A percentile compares a stretch with the other conserved stretches of the same genome.
These are phyloP conservation scores for Trematosphaeria pertusa DNA, from an alignment of 2,329 filamentous ascomycete species.

Conservation along the genomic window DNA sequence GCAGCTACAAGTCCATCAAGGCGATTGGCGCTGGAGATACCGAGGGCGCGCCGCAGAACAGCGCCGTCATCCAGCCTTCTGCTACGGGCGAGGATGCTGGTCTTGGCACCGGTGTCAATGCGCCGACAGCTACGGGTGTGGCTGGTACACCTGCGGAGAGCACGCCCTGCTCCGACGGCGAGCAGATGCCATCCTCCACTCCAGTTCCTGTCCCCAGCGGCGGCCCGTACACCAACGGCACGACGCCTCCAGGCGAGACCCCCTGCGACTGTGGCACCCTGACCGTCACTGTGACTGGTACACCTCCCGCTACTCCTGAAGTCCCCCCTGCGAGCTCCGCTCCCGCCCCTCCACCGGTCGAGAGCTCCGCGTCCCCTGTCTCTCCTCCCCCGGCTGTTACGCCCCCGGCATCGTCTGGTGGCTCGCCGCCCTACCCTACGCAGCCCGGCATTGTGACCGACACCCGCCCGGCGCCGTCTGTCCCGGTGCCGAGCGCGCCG, in stretches of 20 bases:
- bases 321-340: background rate
- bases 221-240: background rate
- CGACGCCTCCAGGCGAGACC: slow-evolving; percentile 1
- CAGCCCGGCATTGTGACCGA: slow-evolving; percentile 31
- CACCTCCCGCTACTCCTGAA: slow-evolving; percentile 3
- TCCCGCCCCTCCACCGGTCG: slow-evolving; percentile 13
- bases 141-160: slow-evolving; percentile 5
- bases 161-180: slow-evolving; percentile 12
- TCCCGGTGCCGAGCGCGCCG: slow-evolving; percentile 29
- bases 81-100: slow-evolving; percentile 33
- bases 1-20: slow-evolving; percentile 58
- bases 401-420: slow-evolving; percentile 16
- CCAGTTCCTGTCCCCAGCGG: slow-evolving; percentile 1
- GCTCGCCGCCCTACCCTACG: slow-evolving; percentile 32
- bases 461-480: slow-evolving; percentile 32
- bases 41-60: slow-evolving; percentile 39
- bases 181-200: slow-evolving; percentile 9
- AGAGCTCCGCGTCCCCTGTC: slow-evolving; percentile 14
- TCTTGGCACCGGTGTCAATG: slow-evolving; percentile 31
- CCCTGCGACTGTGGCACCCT: slow-evolving; percentile 21
- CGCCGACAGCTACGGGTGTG: slow-evolving; percentile 23
- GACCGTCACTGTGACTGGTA: slow-evolving; percentile 27
- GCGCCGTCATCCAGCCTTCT: slow-evolving; percentile 26
- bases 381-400: slow-evolving; percentile 14
- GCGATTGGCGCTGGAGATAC: slow-evolving; percentile 45